Evolutionary conservation across 257 asterid species (phyloP), one percentile per base, ranked within the genome.

Genomic region (Misopates orontium): DNA sequence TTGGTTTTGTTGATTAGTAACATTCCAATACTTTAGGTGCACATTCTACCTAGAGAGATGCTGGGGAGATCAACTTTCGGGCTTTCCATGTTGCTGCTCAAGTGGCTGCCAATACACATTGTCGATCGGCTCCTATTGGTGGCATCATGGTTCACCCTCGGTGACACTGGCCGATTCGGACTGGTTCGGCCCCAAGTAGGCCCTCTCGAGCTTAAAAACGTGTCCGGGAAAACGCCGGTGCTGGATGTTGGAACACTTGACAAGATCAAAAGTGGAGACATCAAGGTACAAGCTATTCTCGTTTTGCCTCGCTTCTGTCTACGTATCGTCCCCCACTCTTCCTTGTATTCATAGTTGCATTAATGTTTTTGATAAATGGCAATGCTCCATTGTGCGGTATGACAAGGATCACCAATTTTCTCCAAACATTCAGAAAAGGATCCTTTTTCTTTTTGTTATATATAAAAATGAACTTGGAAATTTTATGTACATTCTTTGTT

Each of bases 1-100:
- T 61, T 57, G 39, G 15, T 61, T 36, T 36, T 36, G 50, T 62
- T 36, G 42, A 36, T 36, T 36, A 36, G 8, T 36, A 36, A 12
- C 15, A 1, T 41, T 19, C 41, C 22, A 13, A 44, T 42, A 17
- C 4, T 36, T 36, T 36, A 88, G 96, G 88, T 88, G 65, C 96
- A 88, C 79, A 78, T 88, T 71, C 84, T 88, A 75, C 96, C 96
- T 70, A 78, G 75, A 77, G 94, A 85, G 67, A 85, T 88, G 85
- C 77, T 88, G 58, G 96, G 96, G 41, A 82, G 67, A 72, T 88
- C 96, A 14, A 88, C 96, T 71, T 88, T 85, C 60, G 90, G 91
- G 59, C 67, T 88, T 80, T 80, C 91, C 69, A 88, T 85, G 94
- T 80, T 82, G 82, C 71, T 88, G 69, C 86, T 88, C 22, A 88